These are phyloP conservation scores for Suillus occidentalis DNA, from an alignment of 768 basidiomycete genomes.

Conservation along the genomic window DNA sequence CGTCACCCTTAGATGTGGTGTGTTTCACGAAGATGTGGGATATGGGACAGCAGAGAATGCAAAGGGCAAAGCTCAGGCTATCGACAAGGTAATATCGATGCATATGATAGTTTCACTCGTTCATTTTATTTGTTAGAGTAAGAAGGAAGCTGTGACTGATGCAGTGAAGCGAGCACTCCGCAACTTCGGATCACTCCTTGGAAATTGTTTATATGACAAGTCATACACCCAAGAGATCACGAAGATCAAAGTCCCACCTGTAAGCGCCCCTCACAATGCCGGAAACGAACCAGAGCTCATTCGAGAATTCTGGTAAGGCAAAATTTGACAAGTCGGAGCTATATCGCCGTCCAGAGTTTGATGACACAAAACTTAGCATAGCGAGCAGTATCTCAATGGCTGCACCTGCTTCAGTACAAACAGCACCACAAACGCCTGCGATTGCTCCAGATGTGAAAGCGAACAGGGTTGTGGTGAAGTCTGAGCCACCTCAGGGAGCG, in stretches of 20 bases:
- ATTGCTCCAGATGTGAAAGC: not conserved
- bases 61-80: conserved; percentile 78
- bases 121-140: conserved; percentile 60
- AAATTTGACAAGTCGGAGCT: conserved; percentile 70
- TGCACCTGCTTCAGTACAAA: not conserved
- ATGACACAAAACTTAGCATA: conserved; percentile 40
- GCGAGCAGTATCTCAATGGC: not conserved
- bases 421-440: not conserved
- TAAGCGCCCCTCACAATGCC: conserved; percentile 39
- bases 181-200: conserved; percentile 92
- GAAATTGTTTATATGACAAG: conserved; percentile 98
- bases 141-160: conserved; percentile 98
- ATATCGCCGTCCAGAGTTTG: conserved; percentile 70
- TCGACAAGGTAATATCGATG: conserved; percentile 80
- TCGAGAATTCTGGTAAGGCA: conserved; percentile 36
- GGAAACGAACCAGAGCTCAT: conserved; percentile 8
- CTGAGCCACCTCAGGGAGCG: conserved; percentile 14
- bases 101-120: conserved; percentile 1
- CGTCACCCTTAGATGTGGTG: conserved; percentile 86
- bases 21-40: conserved; percentile 91
- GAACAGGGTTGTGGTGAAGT: conserved; percentile 14
- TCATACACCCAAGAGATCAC: conserved; percentile 77
- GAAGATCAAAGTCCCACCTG: conserved; percentile 84
- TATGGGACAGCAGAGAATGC: conserved; percentile 86
- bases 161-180: conserved; percentile 87